A percentile compares a stretch with the other conserved stretches of the same genome.
Evolutionary conservation across 345 rosid species (phyloP).

Genomic region (Lepidium didymum): DNA sequence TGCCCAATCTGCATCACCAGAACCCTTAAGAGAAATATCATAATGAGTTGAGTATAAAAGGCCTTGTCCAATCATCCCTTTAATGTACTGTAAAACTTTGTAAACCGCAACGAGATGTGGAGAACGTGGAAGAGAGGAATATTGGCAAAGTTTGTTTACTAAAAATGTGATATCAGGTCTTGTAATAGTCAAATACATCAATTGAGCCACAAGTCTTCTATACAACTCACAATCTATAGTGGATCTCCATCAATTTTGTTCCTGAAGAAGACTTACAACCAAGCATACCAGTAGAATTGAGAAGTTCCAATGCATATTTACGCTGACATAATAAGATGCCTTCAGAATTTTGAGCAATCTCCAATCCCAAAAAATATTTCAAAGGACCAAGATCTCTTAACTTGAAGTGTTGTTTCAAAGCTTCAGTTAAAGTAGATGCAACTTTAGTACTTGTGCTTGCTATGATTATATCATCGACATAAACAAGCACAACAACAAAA

Average conservation of each 20-base stretch:
- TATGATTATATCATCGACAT: not conserved
- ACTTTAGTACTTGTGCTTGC: not conserved
- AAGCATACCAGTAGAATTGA: not conserved
- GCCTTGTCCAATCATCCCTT: too few relatives aligned
- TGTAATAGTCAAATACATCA: too few relatives aligned
- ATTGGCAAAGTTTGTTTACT: not conserved
- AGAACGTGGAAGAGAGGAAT: not conserved
- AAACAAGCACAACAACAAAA: not conserved
- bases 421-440: not conserved
- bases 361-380: not conserved
- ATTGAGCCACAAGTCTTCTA: too few relatives aligned
- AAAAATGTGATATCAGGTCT: not conserved
- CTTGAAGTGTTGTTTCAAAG: not conserved
- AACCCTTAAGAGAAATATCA: too few relatives aligned
- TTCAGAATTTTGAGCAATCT: not conserved
- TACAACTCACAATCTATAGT: too few relatives aligned
- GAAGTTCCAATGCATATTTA: not conserved
- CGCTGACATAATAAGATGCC: not conserved
- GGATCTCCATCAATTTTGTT: too few relatives aligned
- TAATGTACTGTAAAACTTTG: too few relatives aligned
- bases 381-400: not conserved
- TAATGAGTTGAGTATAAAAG: too few relatives aligned
- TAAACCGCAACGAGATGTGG: not conserved
- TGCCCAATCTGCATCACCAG: too few relatives aligned
- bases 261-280: not conserved